These are phyloP conservation scores for Plicaturopsis crispa DNA, from an alignment of 768 basidiomycete species.

Conservation along the genomic window DNA sequence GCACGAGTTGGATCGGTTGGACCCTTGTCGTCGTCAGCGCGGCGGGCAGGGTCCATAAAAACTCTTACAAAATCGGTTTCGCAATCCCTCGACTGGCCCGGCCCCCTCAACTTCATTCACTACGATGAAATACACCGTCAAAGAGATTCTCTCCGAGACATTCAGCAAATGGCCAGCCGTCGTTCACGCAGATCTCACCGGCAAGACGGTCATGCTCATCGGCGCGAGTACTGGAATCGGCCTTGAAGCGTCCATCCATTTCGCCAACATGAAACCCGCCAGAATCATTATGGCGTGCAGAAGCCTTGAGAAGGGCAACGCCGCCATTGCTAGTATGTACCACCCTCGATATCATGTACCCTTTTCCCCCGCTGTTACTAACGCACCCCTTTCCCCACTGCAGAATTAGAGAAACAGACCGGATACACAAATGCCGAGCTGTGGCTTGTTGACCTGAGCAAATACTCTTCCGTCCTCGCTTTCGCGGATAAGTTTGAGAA, in stretches of 20 bases:
- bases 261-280: slow-evolving; percentile 20
- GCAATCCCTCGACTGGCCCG: no score
- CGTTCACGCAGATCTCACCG: slow-evolving; percentile 13
- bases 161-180: no score
- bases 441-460: slow-evolving; percentile 26
- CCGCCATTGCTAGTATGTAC: slow-evolving; percentile 10
- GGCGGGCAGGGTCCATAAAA: no score
- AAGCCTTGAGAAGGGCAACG: slow-evolving; percentile 16
- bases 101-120: no score
- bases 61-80: no score
- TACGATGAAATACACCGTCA: no score
- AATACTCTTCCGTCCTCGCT: slow-evolving; percentile 22
- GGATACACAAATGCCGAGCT: slow-evolving; percentile 11
- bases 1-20: no score
- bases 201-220: slow-evolving; percentile 21
- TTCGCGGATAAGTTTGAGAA: slow-evolving; percentile 22
- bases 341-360: slow-evolving; percentile 17
- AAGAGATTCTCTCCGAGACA: no score
- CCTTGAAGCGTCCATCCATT: slow-evolving; percentile 21
- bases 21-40: no score
- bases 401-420: no score
- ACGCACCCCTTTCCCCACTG: no score
- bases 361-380: no score
- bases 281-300: slow-evolving; percentile 21
- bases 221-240: slow-evolving; percentile 26